Evolutionary conservation across 768 basidiomycete genomes (phyloP), one percentile per base, ranked within the genome.

Genomic region (Boletus rubescentipes): DNA sequence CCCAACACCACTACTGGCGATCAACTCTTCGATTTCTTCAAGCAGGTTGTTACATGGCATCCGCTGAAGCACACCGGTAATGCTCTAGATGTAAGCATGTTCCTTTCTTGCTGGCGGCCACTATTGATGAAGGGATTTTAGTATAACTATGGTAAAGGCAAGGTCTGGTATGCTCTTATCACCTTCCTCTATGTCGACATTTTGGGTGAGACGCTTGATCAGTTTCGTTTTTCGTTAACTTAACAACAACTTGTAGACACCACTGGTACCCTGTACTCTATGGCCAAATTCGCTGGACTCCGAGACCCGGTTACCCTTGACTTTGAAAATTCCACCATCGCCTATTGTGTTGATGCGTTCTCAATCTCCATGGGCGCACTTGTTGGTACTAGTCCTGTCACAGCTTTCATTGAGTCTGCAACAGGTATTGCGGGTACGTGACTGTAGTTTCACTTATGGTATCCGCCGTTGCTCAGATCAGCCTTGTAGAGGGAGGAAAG

Each of bases 151-250:
- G 76, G 77, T 35, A 89, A 86, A 54, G 89, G 89, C 43, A 80
- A 73, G 34, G 87, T 92, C 23, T 93, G 91, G 91, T 91, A 93
- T 67, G 91, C 91, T 7, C 77, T 93, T 26, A 73, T 91, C 66
- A 93, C 91, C 0, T 91, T 94, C 82, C 81, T 94, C 50, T 93
- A 93, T 67, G 91, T 93, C 61, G 89, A 91, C 70, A 89, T 92
- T 58, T 79, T 90, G 62, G 87, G 84, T 86, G 60, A 42, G 79
- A 66, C 57, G 5, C 10, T 9, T 45, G 31, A n/a, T 34, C 12
- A 15, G n/a, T 29, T 51, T 40, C 2, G 16, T 31, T 35, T 35
- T n/a, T n/a, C 26, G 37, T 46, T 23, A 29, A 16, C 34, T 43
- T 36, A 40, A 53, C 37, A 3, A 38, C 9, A 38, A 20, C 1